phyloP scores from a whole-genome alignment of 1,139 yeast species.

The Meyerozyma guilliermondii region DNA sequence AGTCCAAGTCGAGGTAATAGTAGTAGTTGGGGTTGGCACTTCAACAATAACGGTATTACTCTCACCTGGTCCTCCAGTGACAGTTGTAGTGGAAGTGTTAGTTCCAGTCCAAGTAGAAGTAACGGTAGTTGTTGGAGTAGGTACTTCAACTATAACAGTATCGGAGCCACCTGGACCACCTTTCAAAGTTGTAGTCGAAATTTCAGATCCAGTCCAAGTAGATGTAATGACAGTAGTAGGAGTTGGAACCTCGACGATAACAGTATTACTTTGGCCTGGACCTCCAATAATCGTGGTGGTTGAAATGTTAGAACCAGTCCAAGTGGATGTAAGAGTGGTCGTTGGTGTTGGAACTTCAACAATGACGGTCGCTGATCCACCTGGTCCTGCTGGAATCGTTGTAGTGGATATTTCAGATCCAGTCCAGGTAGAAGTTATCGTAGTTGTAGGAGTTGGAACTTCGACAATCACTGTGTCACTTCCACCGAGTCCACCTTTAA shows the following conservation, averaged over 20 bases:
- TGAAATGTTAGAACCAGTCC: constrained; percentile 5
- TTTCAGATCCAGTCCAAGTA: constrained; percentile 11
- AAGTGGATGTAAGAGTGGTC: constrained; percentile 1
- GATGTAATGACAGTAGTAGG: constrained; percentile 7
- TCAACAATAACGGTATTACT: constrained; percentile 10
- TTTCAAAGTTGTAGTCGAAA: constrained; percentile 9
- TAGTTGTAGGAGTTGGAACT: constrained; percentile 5
- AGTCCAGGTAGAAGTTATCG: constrained; percentile 5
- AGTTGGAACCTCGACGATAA: constrained; percentile 11
- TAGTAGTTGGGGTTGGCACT: constrained; percentile 11
- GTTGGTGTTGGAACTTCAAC: constrained; percentile 4
- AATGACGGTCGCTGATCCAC: constrained; percentile 7
- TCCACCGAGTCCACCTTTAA: constrained; percentile 6
- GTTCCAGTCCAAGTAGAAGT: constrained; percentile 10
- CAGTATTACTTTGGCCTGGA: constrained; percentile 8
- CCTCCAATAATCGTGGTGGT: constrained; percentile 1
- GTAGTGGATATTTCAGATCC: constrained; percentile 2
- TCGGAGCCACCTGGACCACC: constrained; percentile 8
- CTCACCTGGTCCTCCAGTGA: constrained; percentile 7
- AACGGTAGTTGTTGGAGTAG: constrained; percentile 3
- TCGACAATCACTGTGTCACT: constrained; percentile 8
- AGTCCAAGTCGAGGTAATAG: constrained; percentile 16
- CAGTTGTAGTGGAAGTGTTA: constrained; percentile 1
- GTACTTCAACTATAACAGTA: constrained; percentile 1
- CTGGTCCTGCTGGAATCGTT: constrained; percentile 6